These are phyloP conservation scores for Vanrija sp. DNA, from an alignment of 1,284 basidiomycete species.

Conservation along the genomic window DNA sequence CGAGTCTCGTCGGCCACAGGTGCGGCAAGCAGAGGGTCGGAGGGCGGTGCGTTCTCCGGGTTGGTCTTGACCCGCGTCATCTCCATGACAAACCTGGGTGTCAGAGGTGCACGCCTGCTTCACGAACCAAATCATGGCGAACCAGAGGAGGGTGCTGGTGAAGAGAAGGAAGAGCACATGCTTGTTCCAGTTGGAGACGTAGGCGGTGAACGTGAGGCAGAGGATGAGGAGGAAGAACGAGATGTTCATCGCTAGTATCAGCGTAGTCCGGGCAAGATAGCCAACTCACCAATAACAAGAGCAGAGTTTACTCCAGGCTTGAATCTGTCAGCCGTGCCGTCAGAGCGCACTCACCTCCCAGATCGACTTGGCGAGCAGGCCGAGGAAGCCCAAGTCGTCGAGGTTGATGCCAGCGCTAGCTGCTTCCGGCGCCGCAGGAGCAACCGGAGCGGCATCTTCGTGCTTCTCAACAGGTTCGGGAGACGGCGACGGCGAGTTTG, in stretches of 20 bases:
- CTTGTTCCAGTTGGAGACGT: slow-evolving; percentile 42
- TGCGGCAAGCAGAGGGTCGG: slow-evolving; percentile 6
- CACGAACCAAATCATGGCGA: slow-evolving; percentile 44
- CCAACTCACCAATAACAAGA: slow-evolving; percentile 36
- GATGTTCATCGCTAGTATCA: slow-evolving; percentile 44
- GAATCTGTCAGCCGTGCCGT: background rate
- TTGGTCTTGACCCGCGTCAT: slow-evolving; percentile 37
- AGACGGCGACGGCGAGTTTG: slow-evolving; percentile 14
- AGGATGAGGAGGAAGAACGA: slow-evolving; percentile 46
- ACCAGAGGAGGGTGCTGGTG: slow-evolving; percentile 38
- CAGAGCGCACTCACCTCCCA: slow-evolving; percentile 37
- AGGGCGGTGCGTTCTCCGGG: slow-evolving; percentile 39
- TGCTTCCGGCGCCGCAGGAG: background rate
- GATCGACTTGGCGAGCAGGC: slow-evolving; percentile 37
- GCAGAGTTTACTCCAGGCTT: slow-evolving; percentile 45
- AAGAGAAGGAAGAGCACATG: slow-evolving; percentile 40
- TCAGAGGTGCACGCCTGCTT: background rate
- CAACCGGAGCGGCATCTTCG: too few species aligned
- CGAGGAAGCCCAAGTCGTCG: slow-evolving; percentile 33
- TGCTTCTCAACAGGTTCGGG: slow-evolving; percentile 1
- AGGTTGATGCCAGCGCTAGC: background rate
- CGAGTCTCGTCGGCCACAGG: slow-evolving; percentile 15
- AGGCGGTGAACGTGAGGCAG: slow-evolving; percentile 38
- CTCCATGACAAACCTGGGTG: slow-evolving; percentile 44
- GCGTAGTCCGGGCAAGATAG: background rate